Evolutionary conservation across 768 basidiomycete species (phyloP).

Genomic region (Crucibulum laeve): DNA sequence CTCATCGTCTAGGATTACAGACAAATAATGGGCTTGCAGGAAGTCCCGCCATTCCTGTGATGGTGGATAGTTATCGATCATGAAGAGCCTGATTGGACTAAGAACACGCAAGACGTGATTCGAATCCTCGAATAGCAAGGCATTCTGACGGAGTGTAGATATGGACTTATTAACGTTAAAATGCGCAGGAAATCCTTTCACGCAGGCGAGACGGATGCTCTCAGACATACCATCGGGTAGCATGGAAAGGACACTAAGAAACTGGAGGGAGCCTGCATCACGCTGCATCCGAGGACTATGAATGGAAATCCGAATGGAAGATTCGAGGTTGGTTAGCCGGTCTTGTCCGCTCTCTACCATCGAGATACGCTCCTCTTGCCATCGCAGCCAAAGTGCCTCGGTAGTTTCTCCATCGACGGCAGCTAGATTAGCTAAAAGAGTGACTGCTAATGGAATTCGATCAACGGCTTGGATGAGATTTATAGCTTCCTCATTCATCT

Average conservation of each 20-base stretch:
- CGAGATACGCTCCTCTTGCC: slow-evolving; percentile 20
- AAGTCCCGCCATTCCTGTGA: slow-evolving; percentile 11
- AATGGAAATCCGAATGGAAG: slow-evolving; percentile 25
- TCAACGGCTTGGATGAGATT: slow-evolving; percentile 23
- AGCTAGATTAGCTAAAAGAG: slow-evolving; percentile 24
- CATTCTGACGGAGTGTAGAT: slow-evolving; percentile 22
- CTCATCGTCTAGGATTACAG: slow-evolving; percentile 12
- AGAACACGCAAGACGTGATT: slow-evolving; percentile 17
- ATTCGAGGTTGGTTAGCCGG: slow-evolving; percentile 22
- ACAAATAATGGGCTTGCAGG: slow-evolving; percentile 17
- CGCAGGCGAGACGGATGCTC: slow-evolving; percentile 8
- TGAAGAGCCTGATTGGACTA: slow-evolving; percentile 22
- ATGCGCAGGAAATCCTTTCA: slow-evolving; percentile 14
- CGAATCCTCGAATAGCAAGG: slow-evolving; percentile 16
- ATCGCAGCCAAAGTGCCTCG: slow-evolving; percentile 22
- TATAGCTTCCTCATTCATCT: slow-evolving; percentile 15
- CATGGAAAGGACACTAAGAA: slow-evolving; percentile 21
- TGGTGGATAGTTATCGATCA: slow-evolving; percentile 16
- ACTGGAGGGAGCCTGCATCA: slow-evolving; percentile 16
- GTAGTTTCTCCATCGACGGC: slow-evolving; percentile 24
- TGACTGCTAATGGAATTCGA: slow-evolving; percentile 27
- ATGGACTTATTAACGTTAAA: slow-evolving; percentile 15
- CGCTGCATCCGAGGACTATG: slow-evolving; percentile 19
- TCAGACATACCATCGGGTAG: slow-evolving; percentile 23
- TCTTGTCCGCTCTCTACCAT: slow-evolving; percentile 23